Percentiles rank a stretch among this genome's conserved stretches.
Conservation (phyloP, 2,329 filamentous ascomycete species). For the Fusarium azukiicola region DNA sequence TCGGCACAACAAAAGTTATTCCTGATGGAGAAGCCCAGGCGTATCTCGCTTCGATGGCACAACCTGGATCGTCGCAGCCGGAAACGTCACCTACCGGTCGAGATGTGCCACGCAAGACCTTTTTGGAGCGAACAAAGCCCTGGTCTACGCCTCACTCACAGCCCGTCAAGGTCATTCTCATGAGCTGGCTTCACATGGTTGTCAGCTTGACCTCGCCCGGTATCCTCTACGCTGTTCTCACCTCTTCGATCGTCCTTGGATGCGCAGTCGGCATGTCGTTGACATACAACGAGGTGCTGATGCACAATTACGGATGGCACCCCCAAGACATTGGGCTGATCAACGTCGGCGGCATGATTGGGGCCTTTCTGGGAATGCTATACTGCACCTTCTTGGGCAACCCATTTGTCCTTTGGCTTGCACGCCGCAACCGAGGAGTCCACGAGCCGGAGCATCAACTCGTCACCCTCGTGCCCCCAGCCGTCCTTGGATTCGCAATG, state of each 20-base stretch:
- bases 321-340: background rate
- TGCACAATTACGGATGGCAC: background rate
- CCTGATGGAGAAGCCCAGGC: background rate
- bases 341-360: background rate
- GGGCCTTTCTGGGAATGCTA: background rate
- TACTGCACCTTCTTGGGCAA: background rate
- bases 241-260: slow-evolving; percentile 23
- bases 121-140: background rate
- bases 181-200: slow-evolving; percentile 27
- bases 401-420: slow-evolving; percentile 10
- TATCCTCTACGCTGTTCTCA: slow-evolving; percentile 27
- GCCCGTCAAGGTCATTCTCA: slow-evolving; percentile 17
- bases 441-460: slow-evolving; percentile 43
- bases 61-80: background rate
- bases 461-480: slow-evolving; percentile 38
- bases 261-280: background rate
- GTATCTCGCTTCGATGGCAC: background rate
- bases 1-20: background rate
- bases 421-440: slow-evolving; percentile 39
- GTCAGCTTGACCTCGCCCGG: slow-evolving; percentile 27
- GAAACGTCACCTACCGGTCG: background rate
- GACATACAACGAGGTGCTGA: background rate
- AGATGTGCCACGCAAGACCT: background rate
- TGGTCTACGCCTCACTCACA: background rate
- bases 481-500: slow-evolving; percentile 39